phyloP scores from a whole-genome alignment of 768 basidiomycete genomes.

The Omphalotus guepiniiformis region DNA sequence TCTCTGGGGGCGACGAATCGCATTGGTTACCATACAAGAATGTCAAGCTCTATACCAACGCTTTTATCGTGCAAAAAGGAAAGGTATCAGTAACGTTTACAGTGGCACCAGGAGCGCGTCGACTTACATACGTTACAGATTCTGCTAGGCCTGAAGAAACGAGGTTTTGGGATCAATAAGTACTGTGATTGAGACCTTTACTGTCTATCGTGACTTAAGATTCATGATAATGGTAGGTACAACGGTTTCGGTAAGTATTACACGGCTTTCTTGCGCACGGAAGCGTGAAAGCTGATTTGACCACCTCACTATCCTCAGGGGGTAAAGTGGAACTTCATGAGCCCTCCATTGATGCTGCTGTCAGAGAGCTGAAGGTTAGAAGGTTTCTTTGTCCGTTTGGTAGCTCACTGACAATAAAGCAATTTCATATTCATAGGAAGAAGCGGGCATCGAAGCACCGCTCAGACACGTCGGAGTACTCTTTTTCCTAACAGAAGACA shows the following conservation, averaged over 20 bases:
- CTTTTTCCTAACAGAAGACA: slow-evolving; percentile 53
- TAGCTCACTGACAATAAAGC: neutral
- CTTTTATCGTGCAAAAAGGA: slow-evolving; percentile 53
- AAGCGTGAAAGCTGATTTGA: neutral
- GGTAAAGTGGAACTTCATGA: slow-evolving; percentile 83
- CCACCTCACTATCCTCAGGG: slow-evolving; percentile 23
- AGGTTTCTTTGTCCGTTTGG: neutral
- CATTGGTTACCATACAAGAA: slow-evolving; percentile 45
- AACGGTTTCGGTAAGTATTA: slow-evolving; percentile 72
- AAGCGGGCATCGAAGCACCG: slow-evolving; percentile 68
- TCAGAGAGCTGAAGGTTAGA: slow-evolving; percentile 64
- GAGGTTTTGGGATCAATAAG: slow-evolving; percentile 68
- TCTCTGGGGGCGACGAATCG: slow-evolving; percentile 34
- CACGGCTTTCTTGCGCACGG: neutral
- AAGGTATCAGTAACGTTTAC: slow-evolving; percentile 30
- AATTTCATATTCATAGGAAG: slow-evolving; percentile 51
- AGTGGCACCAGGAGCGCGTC: neutral
- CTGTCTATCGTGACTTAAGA: neutral
- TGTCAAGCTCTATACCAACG: slow-evolving; percentile 61
- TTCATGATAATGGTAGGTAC: slow-evolving; percentile 41
- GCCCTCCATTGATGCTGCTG: slow-evolving; percentile 62
- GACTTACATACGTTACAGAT: slow-evolving; percentile 35
- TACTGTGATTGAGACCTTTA: slow-evolving; percentile 18
- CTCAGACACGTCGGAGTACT: slow-evolving; percentile 62
- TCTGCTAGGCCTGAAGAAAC: slow-evolving; percentile 73